Percentiles rank a stretch among this genome's conserved stretches.
These are phyloP conservation scores for Diplodia mutila DNA, from an alignment of 2,329 filamentous ascomycete genomes.

Conservation along the genomic window DNA sequence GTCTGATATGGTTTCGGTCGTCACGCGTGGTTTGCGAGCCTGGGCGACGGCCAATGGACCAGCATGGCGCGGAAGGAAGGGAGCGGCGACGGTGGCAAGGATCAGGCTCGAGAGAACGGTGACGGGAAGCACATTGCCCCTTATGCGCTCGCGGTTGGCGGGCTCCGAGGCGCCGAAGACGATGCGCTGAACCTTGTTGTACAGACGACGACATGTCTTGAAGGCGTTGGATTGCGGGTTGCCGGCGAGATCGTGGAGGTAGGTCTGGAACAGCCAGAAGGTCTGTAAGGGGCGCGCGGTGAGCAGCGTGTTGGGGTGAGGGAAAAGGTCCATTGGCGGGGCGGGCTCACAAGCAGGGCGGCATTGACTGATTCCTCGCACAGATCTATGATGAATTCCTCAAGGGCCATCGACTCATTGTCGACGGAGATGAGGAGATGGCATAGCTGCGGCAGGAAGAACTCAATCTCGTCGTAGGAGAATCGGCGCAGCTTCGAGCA, in stretches of 20 bases:
- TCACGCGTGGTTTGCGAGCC: conserved; percentile 72
- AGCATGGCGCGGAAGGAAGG: conserved; percentile 75
- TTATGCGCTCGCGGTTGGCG: conserved; percentile 72
- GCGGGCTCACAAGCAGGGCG: conserved; percentile 68
- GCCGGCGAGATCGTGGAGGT: conserved; percentile 77
- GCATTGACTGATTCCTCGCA: conserved; percentile 88
- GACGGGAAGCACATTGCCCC: conserved; percentile 79
- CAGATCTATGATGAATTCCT: conserved; percentile 83
- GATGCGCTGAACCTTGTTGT: conserved; percentile 87
- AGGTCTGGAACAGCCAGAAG: conserved; percentile 89
- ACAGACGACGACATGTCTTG: conserved; percentile 79
- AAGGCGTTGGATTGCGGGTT: conserved; percentile 78
- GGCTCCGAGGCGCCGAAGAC: conserved; percentile 78
- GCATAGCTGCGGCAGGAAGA: conserved; percentile 83
- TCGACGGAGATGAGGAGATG: conserved; percentile 86
- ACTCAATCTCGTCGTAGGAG: conserved; percentile 88
- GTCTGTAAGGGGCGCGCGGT: conserved; percentile 58
- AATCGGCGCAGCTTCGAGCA: conserved; percentile 89
- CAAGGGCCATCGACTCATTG: conserved; percentile 89
- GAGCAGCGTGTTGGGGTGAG: neutral
- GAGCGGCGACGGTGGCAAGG: conserved; percentile 74
- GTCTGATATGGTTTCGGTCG: conserved; percentile 65
- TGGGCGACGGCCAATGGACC: conserved; percentile 82
- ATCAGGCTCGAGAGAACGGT: conserved; percentile 81
- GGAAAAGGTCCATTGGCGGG: neutral